Evolutionary conservation across 208 protist species (phyloP).

Genomic region (Strigomonas galati): DNA sequence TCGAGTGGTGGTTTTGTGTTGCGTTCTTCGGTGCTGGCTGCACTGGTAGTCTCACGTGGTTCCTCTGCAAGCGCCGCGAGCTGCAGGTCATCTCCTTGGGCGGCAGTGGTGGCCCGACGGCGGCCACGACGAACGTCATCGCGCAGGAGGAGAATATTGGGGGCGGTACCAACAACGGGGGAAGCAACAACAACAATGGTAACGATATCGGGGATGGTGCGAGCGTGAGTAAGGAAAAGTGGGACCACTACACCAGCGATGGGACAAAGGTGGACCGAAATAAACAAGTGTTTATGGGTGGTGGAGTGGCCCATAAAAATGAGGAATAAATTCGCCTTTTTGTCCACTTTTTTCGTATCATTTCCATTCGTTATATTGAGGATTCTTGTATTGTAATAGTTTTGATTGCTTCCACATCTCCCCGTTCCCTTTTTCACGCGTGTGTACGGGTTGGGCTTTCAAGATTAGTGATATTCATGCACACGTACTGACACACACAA

Average conservation of each 20-base stretch:
- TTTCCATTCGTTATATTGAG: not conserved
- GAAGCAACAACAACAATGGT: not conserved
- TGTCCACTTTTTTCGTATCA: not conserved
- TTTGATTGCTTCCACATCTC: not conserved
- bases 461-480: no score
- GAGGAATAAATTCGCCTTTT: not conserved
- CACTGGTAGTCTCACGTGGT: slow-evolving; percentile 43
- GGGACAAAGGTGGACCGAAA: no score
- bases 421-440: not conserved
- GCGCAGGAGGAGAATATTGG: not conserved
- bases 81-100: slow-evolving; percentile 60
- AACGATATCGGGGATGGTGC: not conserved
- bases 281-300: no score
- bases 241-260: no score
- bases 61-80: slow-evolving; percentile 54
- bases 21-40: slow-evolving; percentile 20
- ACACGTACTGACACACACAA: no score
- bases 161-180: not conserved
- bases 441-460: no score
- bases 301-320: not conserved
- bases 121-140: no score
- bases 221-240: not conserved
- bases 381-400: not conserved
- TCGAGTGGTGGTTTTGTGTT: slow-evolving; percentile 53
- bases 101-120: slow-evolving; percentile 4